A percentile compares a stretch with the other conserved stretches of the same genome.
Evolutionary conservation across 2,329 filamentous ascomycete species (phyloP).

Genomic region (Diaporthe sp.): DNA sequence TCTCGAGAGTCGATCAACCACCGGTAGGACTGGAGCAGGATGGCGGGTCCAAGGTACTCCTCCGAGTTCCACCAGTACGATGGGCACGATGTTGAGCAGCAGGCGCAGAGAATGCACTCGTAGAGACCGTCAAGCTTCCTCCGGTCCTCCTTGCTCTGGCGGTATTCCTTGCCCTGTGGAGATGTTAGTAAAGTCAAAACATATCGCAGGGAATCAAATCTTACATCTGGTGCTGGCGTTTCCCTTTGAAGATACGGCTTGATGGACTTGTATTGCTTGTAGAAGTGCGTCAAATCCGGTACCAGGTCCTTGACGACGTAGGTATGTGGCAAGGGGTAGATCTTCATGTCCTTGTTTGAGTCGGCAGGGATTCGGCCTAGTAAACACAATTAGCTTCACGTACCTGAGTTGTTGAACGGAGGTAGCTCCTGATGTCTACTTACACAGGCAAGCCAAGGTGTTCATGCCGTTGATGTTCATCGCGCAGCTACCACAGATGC

Average conservation of each 20-base stretch:
- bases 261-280: constrained; percentile 99
- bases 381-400: not conserved
- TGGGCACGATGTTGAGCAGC: constrained; percentile 99
- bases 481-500: constrained; percentile 97
- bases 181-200: constrained; percentile 38
- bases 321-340: constrained; percentile 98
- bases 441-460: constrained; percentile 97
- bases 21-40: constrained; percentile 97
- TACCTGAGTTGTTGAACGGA: constrained; percentile 47
- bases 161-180: constrained; percentile 87
- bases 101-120: constrained; percentile 99
- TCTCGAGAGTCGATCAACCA: constrained; percentile 97
- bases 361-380: constrained; percentile 94
- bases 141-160: constrained; percentile 91
- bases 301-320: constrained; percentile 99
- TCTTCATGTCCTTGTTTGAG: constrained; percentile 84
- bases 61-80: constrained; percentile 99
- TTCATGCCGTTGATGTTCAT: constrained; percentile 99
- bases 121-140: constrained; percentile 98
- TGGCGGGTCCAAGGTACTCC: constrained; percentile 97
- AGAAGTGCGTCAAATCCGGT: constrained; percentile 97
- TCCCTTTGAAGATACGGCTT: constrained; percentile 98
- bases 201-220: constrained; percentile 47
- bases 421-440: constrained; percentile 54
- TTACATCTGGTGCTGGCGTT: constrained; percentile 85